These are phyloP conservation scores for Hypoxylon fuscum DNA, from an alignment of 495 filamentous ascomycete genomes.

Conservation along the genomic window DNA sequence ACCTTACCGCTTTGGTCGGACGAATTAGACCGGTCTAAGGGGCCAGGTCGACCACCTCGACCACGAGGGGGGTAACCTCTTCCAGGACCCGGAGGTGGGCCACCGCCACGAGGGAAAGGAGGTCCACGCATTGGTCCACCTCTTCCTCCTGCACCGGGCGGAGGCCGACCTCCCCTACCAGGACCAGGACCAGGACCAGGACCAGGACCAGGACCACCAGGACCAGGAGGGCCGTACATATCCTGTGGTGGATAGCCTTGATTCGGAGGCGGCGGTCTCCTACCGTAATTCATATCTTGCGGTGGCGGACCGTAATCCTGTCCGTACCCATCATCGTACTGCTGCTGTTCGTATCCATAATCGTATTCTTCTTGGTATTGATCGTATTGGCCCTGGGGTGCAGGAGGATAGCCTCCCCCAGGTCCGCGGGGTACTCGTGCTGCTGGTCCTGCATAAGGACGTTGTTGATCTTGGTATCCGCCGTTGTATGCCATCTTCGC, in stretches of 20 bases:
- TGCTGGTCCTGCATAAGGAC: conserved; percentile 59
- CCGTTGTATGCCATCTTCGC: conserved; percentile 56
- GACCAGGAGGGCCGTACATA: conserved; percentile 56
- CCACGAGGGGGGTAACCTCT: conserved; percentile 53
- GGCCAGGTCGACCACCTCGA: conserved; percentile 51
- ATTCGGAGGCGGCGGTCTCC: conserved; percentile 59
- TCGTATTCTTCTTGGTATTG: conserved; percentile 61
- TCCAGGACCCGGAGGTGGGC: conserved; percentile 45
- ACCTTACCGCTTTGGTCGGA: conserved; percentile 50
- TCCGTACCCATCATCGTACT: conserved; percentile 58
- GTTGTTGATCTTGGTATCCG: conserved; percentile 57
- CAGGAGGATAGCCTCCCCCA: conserved; percentile 49
- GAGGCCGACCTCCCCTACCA: conserved; percentile 51
- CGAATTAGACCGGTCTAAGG: conserved; percentile 42
- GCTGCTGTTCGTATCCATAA: conserved; percentile 61
- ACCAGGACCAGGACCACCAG: conserved; percentile 50
- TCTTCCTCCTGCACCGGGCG: conserved; percentile 48
- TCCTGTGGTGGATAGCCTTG: conserved; percentile 61
- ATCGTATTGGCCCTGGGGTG: conserved; percentile 61
- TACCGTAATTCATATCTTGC: conserved; percentile 58
- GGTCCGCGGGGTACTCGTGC: conserved; percentile 46
- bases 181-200: conserved; percentile 52
- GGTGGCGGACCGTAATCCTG: conserved; percentile 50
- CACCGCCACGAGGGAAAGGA: conserved; percentile 46
- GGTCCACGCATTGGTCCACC: conserved; percentile 55